Conservation (phyloP, 2,329 filamentous ascomycete genomes). For the Pseudogymnoascus sp. region DNA sequence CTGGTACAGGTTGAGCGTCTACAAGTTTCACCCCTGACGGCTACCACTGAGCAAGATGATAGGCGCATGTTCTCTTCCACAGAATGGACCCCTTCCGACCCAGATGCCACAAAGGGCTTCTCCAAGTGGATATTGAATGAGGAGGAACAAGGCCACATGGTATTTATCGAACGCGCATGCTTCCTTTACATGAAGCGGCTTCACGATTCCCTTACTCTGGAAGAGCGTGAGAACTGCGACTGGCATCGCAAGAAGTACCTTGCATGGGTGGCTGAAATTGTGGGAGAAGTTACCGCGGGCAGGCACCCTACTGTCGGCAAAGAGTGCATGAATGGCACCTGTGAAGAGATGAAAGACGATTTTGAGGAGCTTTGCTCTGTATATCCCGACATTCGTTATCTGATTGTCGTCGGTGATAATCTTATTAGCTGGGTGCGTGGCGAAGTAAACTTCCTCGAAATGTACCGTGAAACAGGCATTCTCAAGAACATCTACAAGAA, state of each 20-base stretch:
- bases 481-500: slow-evolving; percentile 28
- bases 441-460: slow-evolving; percentile 1
- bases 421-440: slow-evolving; percentile 8
- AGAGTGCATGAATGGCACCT: background rate
- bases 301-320: slow-evolving; percentile 5
- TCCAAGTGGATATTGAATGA: slow-evolving; percentile 1
- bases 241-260: slow-evolving; percentile 6
- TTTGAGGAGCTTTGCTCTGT: background rate
- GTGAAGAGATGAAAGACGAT: background rate
- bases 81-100: background rate
- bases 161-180: slow-evolving; percentile 10
- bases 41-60: slow-evolving; percentile 8
- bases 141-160: background rate
- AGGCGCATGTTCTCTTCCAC: slow-evolving; percentile 10
- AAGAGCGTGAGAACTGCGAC: slow-evolving; percentile 10
- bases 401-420: slow-evolving; percentile 9
- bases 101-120: slow-evolving; percentile 2
- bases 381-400: background rate
- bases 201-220: slow-evolving; percentile 6
- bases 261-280: slow-evolving; percentile 9
- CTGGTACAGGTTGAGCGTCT: slow-evolving; percentile 9
- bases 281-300: slow-evolving; percentile 3
- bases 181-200: slow-evolving; percentile 10
- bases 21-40: slow-evolving; percentile 2
- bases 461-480: slow-evolving; percentile 8